Evolutionary conservation across 2,329 filamentous ascomycete genomes (phyloP).

Genomic region (Raffaelea albimanens): DNA sequence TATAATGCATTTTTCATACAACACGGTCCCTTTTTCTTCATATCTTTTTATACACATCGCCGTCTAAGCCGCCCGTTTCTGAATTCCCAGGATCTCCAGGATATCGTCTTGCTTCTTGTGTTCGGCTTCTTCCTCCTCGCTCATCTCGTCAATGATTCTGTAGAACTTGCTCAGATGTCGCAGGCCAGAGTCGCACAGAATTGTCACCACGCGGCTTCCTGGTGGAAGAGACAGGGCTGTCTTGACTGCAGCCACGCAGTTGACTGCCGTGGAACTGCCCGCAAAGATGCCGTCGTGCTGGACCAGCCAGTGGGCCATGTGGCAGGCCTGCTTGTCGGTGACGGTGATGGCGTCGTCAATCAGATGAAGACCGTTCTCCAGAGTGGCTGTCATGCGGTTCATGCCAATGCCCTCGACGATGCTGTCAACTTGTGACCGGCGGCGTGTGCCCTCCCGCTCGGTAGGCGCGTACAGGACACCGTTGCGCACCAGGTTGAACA

Average conservation of each 20-base stretch:
- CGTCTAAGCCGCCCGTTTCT: slow-evolving; percentile 11
- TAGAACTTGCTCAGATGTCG: slow-evolving; percentile 80
- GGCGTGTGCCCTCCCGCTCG: slow-evolving; percentile 81
- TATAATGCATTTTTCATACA: too few relatives aligned
- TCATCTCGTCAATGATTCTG: slow-evolving; percentile 60
- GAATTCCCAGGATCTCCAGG: slow-evolving; percentile 39
- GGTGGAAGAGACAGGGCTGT: slow-evolving; percentile 54
- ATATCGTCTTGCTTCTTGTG: slow-evolving; percentile 26
- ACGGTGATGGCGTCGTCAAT: slow-evolving; percentile 87
- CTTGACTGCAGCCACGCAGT: slow-evolving; percentile 73
- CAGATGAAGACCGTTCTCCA: slow-evolving; percentile 75
- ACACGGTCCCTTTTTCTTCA: neutral
- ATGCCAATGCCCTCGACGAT: slow-evolving; percentile 95
- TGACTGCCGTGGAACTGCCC: slow-evolving; percentile 93
- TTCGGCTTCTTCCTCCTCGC: slow-evolving; percentile 26
- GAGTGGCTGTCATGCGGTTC: slow-evolving; percentile 89
- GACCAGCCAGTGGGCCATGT: slow-evolving; percentile 94
- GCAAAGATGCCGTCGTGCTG: slow-evolving; percentile 93
- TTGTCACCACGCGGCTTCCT: slow-evolving; percentile 63
- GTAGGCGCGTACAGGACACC: slow-evolving; percentile 92
- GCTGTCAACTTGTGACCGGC: slow-evolving; percentile 85
- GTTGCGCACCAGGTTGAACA: slow-evolving; percentile 85
- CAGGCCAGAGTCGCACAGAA: slow-evolving; percentile 78
- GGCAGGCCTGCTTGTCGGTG: slow-evolving; percentile 76
- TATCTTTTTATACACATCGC: neutral